phyloP scores from a whole-genome alignment of 148 eudicot species.

The Chenopodium formosanum region DNA sequence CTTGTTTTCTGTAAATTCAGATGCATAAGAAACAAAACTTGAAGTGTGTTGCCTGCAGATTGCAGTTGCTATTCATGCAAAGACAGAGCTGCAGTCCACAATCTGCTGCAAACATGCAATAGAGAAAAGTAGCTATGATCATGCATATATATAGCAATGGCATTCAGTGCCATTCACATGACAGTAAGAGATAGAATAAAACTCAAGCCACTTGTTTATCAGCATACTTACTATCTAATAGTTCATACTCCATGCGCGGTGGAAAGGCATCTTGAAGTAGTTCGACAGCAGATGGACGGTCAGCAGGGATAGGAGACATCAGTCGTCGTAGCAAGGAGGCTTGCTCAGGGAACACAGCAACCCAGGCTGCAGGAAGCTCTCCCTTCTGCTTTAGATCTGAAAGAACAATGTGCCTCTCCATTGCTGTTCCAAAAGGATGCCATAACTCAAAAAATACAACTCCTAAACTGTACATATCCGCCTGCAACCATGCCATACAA shows the following conservation, averaged over 20 bases:
- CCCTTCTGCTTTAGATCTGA: conserved; percentile 84
- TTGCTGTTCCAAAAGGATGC: conserved; percentile 93
- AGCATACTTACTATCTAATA: conserved; percentile 73
- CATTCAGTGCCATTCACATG: background rate
- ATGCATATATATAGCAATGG: too few relatives aligned
- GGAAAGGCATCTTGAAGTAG: conserved; percentile 90
- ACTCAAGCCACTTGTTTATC: background rate
- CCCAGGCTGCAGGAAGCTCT: conserved; percentile 76
- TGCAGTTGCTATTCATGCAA: too few relatives aligned
- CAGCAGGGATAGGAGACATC: conserved; percentile 86
- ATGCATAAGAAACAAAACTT: too few relatives aligned
- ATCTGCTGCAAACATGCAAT: too few relatives aligned
- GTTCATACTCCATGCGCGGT: conserved; percentile 88
- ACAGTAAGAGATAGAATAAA: background rate
- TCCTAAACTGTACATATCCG: conserved; percentile 96
- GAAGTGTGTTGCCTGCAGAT: too few relatives aligned
- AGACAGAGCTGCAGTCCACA: too few relatives aligned
- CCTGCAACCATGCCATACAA: conserved; percentile 44
- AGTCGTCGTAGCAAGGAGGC: conserved; percentile 61
- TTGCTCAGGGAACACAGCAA: conserved; percentile 81
- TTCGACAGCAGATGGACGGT: conserved; percentile 90
- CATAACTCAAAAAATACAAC: conserved; percentile 90
- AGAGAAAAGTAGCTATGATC: too few relatives aligned
- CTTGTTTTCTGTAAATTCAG: too few relatives aligned
- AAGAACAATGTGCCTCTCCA: conserved; percentile 89